Evolutionary conservation across 2,329 filamentous ascomycete genomes (phyloP).

Genomic region (Domatiomyces globalis): DNA sequence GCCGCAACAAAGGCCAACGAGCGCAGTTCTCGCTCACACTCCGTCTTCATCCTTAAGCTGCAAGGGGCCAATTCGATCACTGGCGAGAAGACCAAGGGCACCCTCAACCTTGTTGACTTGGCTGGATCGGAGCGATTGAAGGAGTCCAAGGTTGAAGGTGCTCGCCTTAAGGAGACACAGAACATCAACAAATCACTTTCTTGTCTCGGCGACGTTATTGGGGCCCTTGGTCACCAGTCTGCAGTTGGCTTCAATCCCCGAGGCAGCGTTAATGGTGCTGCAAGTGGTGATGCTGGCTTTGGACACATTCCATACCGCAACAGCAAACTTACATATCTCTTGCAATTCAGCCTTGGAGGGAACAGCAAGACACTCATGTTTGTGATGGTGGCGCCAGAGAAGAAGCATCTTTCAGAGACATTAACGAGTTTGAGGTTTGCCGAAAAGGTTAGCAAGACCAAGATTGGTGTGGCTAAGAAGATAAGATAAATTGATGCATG

Average conservation of each 20-base stretch:
- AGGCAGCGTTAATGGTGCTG: constrained; percentile 5
- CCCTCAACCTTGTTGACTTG: constrained; percentile 87
- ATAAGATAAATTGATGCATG: constrained; percentile 1
- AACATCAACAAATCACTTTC: constrained; percentile 94
- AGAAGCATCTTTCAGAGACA: constrained; percentile 82
- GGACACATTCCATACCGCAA: constrained; percentile 87
- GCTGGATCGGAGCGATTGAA: constrained; percentile 85
- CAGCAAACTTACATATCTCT: constrained; percentile 87
- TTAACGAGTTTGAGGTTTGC: constrained; percentile 91
- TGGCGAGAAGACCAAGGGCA: constrained; percentile 76
- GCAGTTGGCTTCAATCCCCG: constrained; percentile 4
- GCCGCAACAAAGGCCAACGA: constrained; percentile 97
- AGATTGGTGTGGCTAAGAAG: constrained; percentile 16
- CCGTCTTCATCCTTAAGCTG: constrained; percentile 75
- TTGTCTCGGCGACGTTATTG: constrained; percentile 87
- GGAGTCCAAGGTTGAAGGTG: constrained; percentile 72
- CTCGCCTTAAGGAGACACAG: constrained; percentile 82
- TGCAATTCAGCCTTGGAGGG: constrained; percentile 87
- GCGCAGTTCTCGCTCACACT: constrained; percentile 84
- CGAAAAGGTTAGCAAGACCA: constrained; percentile 52
- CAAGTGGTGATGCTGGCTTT: constrained; percentile 34
- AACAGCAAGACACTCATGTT: constrained; percentile 99
- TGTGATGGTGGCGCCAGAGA: constrained; percentile 88
- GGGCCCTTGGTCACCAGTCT: constrained; percentile 66
- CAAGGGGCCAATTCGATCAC: constrained; percentile 56